A percentile compares a stretch with the other conserved stretches of the same genome.
Conservation (phyloP, 257 asterid genomes). For the Gynochthodes officinalis region DNA sequence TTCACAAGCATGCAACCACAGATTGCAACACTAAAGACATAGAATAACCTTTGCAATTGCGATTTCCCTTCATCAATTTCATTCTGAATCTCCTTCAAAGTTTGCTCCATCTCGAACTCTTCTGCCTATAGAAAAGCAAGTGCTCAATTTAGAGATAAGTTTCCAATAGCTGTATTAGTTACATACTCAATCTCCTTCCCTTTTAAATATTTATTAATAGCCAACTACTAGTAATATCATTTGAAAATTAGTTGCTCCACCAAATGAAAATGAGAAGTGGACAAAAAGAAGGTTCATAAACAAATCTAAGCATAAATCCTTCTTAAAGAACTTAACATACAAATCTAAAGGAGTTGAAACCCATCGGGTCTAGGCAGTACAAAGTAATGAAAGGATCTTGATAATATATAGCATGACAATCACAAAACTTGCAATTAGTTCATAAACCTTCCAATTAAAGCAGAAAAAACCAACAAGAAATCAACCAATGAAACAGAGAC, state of each 20-base stretch:
- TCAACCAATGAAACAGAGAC: not conserved
- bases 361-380: not conserved
- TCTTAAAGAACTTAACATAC: not conserved
- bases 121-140: slow-evolving; percentile 62
- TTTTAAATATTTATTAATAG: not conserved
- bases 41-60: slow-evolving; percentile 49
- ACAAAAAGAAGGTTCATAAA: not conserved
- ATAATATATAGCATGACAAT: not conserved
- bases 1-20: slow-evolving; percentile 5
- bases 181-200: not conserved
- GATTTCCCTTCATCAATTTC: slow-evolving; percentile 46
- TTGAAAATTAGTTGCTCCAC: not conserved
- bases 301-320: not conserved
- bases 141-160: slow-evolving; percentile 19
- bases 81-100: slow-evolving; percentile 51
- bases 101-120: slow-evolving; percentile 68
- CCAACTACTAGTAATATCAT: not conserved
- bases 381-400: not conserved
- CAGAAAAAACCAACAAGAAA: not conserved
- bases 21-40: slow-evolving; percentile 10
- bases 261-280: not conserved
- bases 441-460: not conserved
- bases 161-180: not conserved
- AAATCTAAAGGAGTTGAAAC: slow-evolving; percentile 7
- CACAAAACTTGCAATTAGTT: not conserved